Percentiles rank a stretch among this genome's conserved stretches.
phyloP scores from a whole-genome alignment of 2,329 filamentous ascomycete genomes.

The Fusarium musae region DNA sequence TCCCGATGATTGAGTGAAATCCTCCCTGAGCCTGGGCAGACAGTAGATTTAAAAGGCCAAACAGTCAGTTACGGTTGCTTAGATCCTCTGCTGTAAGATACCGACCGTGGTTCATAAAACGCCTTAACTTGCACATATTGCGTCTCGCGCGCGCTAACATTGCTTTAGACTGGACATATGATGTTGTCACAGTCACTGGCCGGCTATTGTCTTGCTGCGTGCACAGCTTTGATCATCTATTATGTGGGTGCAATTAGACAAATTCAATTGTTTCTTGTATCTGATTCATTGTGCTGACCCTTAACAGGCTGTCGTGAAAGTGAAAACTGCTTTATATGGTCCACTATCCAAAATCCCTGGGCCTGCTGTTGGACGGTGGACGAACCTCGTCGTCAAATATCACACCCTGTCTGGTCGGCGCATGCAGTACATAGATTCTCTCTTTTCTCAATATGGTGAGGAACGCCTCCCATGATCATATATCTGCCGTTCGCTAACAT shows the following conservation, averaged over 20 bases:
- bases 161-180: accelerated
- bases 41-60: neutral
- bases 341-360: neutral
- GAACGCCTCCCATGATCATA: accelerated
- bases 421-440: neutral
- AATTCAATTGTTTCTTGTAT: accelerated
- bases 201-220: neutral
- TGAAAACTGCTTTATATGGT: neutral
- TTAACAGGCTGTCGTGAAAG: neutral
- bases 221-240: neutral
- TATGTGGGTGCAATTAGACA: accelerated
- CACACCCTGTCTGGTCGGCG: neutral
- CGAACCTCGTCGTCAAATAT: neutral
- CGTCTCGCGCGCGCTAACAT: too few relatives aligned
- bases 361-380: neutral
- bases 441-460: neutral
- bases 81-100: neutral
- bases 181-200: neutral
- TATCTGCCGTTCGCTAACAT: accelerated
- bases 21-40: neutral
- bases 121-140: accelerated
- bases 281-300: accelerated
- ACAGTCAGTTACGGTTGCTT: accelerated
- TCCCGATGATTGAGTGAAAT: neutral
- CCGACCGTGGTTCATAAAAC: neutral